phyloP scores from a whole-genome alignment of 2,329 filamentous ascomycete genomes.

The Fusarium multiceps region DNA sequence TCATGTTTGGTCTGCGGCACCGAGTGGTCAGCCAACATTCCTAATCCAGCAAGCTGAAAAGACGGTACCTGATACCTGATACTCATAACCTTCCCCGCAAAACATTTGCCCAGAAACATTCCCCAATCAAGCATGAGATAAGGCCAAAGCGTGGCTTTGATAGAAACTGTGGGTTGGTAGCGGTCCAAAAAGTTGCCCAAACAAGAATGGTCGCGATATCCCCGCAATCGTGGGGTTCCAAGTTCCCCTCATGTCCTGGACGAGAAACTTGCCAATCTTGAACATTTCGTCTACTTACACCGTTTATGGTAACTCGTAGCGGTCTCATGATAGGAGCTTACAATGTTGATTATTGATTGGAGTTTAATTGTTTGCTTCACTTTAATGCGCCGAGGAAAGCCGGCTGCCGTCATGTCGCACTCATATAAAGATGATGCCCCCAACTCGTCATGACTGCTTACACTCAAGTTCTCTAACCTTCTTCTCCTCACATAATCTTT shows the following conservation, averaged over 20 bases:
- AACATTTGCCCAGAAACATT: slow-evolving; percentile 16
- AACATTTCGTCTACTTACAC: background rate
- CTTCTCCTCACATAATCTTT: background rate
- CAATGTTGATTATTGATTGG: background rate
- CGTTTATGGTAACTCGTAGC: background rate
- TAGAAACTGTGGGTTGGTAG: slow-evolving; percentile 1
- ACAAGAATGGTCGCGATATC: slow-evolving; percentile 13
- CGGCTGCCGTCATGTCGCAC: background rate
- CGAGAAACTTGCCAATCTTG: slow-evolving; percentile 30
- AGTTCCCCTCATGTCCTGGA: slow-evolving; percentile 14
- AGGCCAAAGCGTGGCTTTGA: background rate
- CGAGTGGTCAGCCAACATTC: slow-evolving; percentile 21
- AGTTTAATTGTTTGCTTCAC: background rate
- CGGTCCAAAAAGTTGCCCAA: slow-evolving; percentile 35
- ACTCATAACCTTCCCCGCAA: background rate
- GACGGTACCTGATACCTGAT: background rate
- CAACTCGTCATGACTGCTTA: background rate
- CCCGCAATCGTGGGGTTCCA: slow-evolving; percentile 18
- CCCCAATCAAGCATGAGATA: slow-evolving; percentile 29
- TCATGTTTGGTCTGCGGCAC: background rate
- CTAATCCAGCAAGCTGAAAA: slow-evolving; percentile 5
- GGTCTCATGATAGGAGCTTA: background rate
- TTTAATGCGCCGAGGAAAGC: background rate
- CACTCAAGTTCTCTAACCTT: background rate
- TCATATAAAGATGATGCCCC: slow-evolving; percentile 23